phyloP scores from a whole-genome alignment of 2,329 filamentous ascomycete species.

The Aspergillus aculeatinus region DNA sequence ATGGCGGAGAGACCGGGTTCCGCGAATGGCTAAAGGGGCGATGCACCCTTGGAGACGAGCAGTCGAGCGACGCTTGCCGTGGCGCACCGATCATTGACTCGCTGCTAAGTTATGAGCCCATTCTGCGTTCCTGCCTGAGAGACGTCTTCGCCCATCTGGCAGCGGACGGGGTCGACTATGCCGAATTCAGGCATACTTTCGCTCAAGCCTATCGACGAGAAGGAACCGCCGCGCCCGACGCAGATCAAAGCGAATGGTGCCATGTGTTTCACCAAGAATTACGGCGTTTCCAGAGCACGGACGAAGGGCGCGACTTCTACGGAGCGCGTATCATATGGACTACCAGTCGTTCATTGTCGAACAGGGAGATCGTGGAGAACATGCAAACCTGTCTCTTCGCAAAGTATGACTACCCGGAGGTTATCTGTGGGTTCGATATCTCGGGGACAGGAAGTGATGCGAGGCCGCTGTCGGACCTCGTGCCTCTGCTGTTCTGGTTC shows the following conservation, averaged over 20 bases:
- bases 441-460: constrained; percentile 85
- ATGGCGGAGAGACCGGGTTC: constrained; percentile 70
- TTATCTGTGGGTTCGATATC: constrained; percentile 84
- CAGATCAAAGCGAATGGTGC: constrained; percentile 69
- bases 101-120: constrained; percentile 85
- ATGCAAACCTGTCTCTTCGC: constrained; percentile 87
- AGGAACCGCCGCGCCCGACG: constrained; percentile 64
- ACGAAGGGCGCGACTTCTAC: constrained; percentile 76
- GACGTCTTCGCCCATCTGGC: constrained; percentile 69
- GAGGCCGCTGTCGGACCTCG: constrained; percentile 70
- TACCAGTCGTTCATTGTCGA: constrained; percentile 62
- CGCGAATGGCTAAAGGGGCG: constrained; percentile 72
- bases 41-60: constrained; percentile 65
- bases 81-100: constrained; percentile 73
- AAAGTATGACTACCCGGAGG: constrained; percentile 74
- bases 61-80: constrained; percentile 75
- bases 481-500: constrained; percentile 92
- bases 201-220: constrained; percentile 66
- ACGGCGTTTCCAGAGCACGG: constrained; percentile 67
- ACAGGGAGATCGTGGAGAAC: constrained; percentile 67
- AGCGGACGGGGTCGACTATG: constrained; percentile 81
- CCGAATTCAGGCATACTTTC: constrained; percentile 78
- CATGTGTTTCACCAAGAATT: constrained; percentile 75
- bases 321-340: constrained; percentile 86
- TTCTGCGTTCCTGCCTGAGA: constrained; percentile 74